Percentiles rank a stretch among this genome's conserved stretches.
Evolutionary conservation across 176 grass and related monocot species (phyloP).

Genomic region (Oryza punctata): DNA sequence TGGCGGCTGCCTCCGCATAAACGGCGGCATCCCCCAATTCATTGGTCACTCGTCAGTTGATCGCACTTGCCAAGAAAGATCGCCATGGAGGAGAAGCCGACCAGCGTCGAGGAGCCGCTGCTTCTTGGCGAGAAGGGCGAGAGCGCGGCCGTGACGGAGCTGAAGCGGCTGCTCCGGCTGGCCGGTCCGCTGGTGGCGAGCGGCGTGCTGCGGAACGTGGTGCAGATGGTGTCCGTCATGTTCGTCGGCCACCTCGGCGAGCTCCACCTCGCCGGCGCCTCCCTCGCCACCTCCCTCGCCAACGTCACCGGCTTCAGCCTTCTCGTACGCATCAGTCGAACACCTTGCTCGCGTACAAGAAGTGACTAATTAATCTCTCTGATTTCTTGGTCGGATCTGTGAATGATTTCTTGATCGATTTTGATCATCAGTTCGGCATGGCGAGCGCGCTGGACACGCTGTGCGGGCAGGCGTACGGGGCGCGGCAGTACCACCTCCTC

Average conservation of each 20-base stretch:
- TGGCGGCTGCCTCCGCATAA: neutral
- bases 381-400: too few species aligned
- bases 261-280: constrained; percentile 61
- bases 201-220: constrained; percentile 48
- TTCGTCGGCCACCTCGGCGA: constrained; percentile 64
- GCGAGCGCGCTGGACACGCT: constrained; percentile 48
- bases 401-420: too few species aligned
- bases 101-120: neutral
- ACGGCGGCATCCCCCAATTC: too few species aligned
- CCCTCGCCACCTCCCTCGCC: constrained; percentile 52
- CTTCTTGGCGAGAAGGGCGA: neutral
- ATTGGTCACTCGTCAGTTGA: too few species aligned
- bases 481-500: constrained; percentile 42
- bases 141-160: constrained; percentile 15
- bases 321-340: constrained; percentile 27
- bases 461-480: constrained; percentile 68
- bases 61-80: neutral
- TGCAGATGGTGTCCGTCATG: constrained; percentile 61
- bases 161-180: constrained; percentile 38
- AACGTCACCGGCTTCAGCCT: constrained; percentile 62
- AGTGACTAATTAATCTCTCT: too few species aligned
- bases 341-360: neutral
- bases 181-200: constrained; percentile 48
- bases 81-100: neutral
- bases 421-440: constrained; percentile 2